phyloP scores from a whole-genome alignment of 202 grass and related monocot genomes.

The Carex sylvatica region DNA sequence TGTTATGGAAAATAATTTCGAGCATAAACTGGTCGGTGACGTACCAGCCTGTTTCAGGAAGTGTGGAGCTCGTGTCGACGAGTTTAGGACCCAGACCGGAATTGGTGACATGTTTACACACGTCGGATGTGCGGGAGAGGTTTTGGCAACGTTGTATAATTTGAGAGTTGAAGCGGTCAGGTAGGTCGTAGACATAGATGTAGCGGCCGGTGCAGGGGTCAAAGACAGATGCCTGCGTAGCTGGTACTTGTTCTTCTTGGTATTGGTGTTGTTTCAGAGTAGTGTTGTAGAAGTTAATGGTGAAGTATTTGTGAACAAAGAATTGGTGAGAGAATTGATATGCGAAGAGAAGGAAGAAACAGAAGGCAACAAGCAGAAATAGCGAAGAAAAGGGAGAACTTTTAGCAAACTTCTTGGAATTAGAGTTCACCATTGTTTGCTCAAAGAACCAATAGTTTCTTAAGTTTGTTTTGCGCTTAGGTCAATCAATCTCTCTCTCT shows the following conservation, averaged over 20 bases:
- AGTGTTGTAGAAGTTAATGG: neutral
- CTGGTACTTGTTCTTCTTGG: too few relatives aligned
- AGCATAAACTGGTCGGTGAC: too few relatives aligned
- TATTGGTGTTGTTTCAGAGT: neutral
- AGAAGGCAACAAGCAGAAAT: neutral
- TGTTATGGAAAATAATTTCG: too few relatives aligned
- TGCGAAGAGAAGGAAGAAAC: neutral
- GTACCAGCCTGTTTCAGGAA: slow-evolving; percentile 28
- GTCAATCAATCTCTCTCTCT: too few relatives aligned
- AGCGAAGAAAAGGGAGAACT: neutral
- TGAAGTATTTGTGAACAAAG: neutral
- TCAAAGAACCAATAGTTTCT: too few relatives aligned
- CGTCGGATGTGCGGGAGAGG: slow-evolving; percentile 53
- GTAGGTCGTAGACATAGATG: slow-evolving; percentile 77
- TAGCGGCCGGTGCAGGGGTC: slow-evolving; percentile 57
- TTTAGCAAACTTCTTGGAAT: neutral
- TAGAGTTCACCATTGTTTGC: neutral
- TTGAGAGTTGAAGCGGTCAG: slow-evolving; percentile 60
- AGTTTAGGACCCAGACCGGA: slow-evolving; percentile 54
- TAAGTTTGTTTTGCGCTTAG: too few relatives aligned
- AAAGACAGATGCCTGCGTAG: too few relatives aligned
- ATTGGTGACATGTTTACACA: slow-evolving; percentile 67
- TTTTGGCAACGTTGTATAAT: slow-evolving; percentile 51
- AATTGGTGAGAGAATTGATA: neutral
- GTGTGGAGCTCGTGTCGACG: slow-evolving; percentile 42